Base-by-base conservation (phyloP, 768 basidiomycete species). In the Lyophyllum shimeji region DNA sequence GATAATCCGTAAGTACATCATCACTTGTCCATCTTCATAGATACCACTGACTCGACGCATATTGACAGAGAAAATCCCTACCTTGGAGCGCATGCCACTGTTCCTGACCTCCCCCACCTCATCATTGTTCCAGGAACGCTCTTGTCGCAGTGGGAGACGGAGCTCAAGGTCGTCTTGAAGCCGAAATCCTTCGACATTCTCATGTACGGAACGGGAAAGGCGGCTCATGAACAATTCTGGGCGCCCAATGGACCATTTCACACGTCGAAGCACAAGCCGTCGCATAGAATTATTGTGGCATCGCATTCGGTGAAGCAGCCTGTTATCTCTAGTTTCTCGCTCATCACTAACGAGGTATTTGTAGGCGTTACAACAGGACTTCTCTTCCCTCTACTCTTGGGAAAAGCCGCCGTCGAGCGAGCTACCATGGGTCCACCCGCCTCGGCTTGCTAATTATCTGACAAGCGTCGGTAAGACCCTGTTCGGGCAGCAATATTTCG, bases 171-270 rank as follows among this genome's bases (percentile, higher is more conserved):
- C 0, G 55, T 65, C 23, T 53, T 68, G 17, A 5, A 51, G 0
- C 61, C 61, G 0, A 34, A 57, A 1, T 50, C 18, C 0, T 51
- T 69, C 12, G 68, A 70, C 20, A 62, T 74, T 2, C 48, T 72
- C 13, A n/a, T 64, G 12, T 72, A 74, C 24, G 55, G 29, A 9
- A 56, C 4, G 52, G 56, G 0, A 40, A 59, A 23, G 24, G 6
- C 2, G 33, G 56, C 3, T 34, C 51, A 29, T 2, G 25, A 49
- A 1, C 15, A 23, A 0, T 72, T 72, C 47, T 71, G 68, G 71
- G 50, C 46, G 0, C n/a, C 46, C 0, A 5, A 44, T 1, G 64
- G 66, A 0, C 56, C 65, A 0, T 67, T 64, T 23, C 13, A 24
- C 0, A 1, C 11, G 3, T 67, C 69, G 0, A 57, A 61, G 1